Base-by-base conservation (phyloP, 1,284 basidiomycete species). In the Meripilus lineatus region DNA sequence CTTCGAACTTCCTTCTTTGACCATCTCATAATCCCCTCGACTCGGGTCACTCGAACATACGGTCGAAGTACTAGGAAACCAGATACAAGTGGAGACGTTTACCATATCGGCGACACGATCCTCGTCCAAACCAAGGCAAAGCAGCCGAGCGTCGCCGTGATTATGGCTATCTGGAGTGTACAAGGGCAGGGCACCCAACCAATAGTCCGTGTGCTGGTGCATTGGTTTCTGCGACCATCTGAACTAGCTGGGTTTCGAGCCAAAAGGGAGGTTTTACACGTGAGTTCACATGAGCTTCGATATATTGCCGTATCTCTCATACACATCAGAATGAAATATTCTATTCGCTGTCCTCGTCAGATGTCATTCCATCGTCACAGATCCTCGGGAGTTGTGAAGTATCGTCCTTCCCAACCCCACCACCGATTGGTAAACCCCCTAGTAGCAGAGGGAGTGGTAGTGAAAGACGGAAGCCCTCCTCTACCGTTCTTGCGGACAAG, bases 201-300 rank as follows among this genome's bases (percentile, higher is more conserved):
- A 42, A 42, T 54, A 35, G 75, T 78, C 65, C 67, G 72, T 41
- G 61, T 84, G 24, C 70, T 75, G 30, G 61, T 87, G 24, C 84
- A 86, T 51, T 87, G 84, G 84, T 88, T 87, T 54, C 61, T 81
- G 46, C 67, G 77, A 15, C 83, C 82, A 0, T 61, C 63, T 0
- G 78, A 87, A 55, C 66, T 87, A 41, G 72, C 81, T 3, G 60
- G 64, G 22, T 62, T 78, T 43, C 70, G 84, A 23, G 76, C 74
- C 1, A 74, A 73, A 50, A 70, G 79, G 36, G 71, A 75, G 8
- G 71, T 80, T 56, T 56, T 66, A 26, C 69, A 79, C 63, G 84
- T 84, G 42, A 33, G 70, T 63, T 30, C 10, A 32, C 18, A 23
- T 26, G 22, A 38, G 10, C n/a, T 17, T 21, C 37, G 10, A 21